Conservation (phyloP, 1,284 basidiomycete species). For the Heterobasidion parviporum region DNA sequence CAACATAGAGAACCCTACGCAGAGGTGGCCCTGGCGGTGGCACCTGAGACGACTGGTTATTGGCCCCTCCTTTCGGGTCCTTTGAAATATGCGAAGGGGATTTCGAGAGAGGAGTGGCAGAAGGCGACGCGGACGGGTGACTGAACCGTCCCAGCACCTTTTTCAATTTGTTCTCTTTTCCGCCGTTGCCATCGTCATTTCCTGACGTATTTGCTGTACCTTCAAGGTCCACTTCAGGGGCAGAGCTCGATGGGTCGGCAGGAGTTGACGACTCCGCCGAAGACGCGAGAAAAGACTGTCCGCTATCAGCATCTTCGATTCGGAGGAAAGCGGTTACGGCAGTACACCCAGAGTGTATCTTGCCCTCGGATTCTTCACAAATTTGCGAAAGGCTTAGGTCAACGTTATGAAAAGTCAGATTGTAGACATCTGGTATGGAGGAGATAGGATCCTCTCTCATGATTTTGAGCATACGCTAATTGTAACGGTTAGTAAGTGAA, state of each 20-base stretch:
- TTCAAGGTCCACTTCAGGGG: background rate
- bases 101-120: slow-evolving; percentile 21
- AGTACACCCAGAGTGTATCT: slow-evolving; percentile 95
- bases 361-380: slow-evolving; percentile 77
- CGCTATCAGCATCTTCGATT: slow-evolving; percentile 74
- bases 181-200: slow-evolving; percentile 10
- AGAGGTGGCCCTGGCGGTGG: slow-evolving; percentile 37
- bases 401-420: slow-evolving; percentile 89
- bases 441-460: slow-evolving; percentile 40
- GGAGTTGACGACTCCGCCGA: background rate
- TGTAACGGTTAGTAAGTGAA: slow-evolving; percentile 1
- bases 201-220: slow-evolving; percentile 7
- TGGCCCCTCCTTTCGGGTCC: slow-evolving; percentile 5
- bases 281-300: slow-evolving; percentile 44
- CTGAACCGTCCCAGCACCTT: slow-evolving; percentile 48
- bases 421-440: slow-evolving; percentile 84
- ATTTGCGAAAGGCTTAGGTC: slow-evolving; percentile 78
- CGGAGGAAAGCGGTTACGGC: slow-evolving; percentile 96
- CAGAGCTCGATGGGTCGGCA: slow-evolving; percentile 5
- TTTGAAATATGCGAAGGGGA: slow-evolving; percentile 12
- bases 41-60: slow-evolving; percentile 18
- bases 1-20: slow-evolving; percentile 85
- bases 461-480: slow-evolving; percentile 26
- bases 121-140: slow-evolving; percentile 26
- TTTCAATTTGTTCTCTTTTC: slow-evolving; percentile 42